Percentiles rank a stretch among this genome's conserved stretches.
Conservation (phyloP, 2,329 filamentous ascomycete species). For the Pseudonectria buxi region DNA sequence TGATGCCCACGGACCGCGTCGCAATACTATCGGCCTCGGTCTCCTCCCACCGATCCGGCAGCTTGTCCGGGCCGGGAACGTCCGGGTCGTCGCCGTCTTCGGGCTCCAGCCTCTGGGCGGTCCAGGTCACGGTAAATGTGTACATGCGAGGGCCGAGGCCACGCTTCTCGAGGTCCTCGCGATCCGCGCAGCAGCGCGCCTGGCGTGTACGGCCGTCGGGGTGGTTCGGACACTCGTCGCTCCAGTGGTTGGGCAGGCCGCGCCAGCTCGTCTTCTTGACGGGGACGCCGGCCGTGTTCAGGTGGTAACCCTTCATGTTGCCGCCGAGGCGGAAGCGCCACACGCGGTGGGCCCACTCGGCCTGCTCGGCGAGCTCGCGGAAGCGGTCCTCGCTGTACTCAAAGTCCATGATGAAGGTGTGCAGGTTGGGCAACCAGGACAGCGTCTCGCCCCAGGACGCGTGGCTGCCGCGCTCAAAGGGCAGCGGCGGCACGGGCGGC, state of each 20-base stretch:
- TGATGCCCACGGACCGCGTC: not conserved
- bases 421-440: slow-evolving; percentile 3
- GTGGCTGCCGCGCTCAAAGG: not conserved
- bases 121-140: slow-evolving; percentile 8
- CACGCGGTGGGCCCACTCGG: slow-evolving; percentile 10
- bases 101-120: slow-evolving; percentile 5
- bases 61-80: slow-evolving; percentile 1
- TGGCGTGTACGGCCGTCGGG: not conserved
- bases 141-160: slow-evolving; percentile 7
- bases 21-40: not conserved
- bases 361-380: not conserved
- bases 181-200: too few relatives aligned
- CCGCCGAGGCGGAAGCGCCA: slow-evolving; percentile 10
- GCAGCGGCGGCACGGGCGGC: slow-evolving; percentile 5
- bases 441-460: slow-evolving; percentile 5
- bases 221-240: slow-evolving; percentile 1
- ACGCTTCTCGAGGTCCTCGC: not conserved
- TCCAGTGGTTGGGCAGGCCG: slow-evolving; percentile 3
- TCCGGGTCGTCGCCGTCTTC: slow-evolving; percentile 4
- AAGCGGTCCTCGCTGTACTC: slow-evolving; percentile 6
- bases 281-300: slow-evolving; percentile 4
- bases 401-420: slow-evolving; percentile 6
- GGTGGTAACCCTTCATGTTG: slow-evolving; percentile 9
- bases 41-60: not conserved
- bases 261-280: slow-evolving; percentile 6